Percentiles rank a stretch among this genome's conserved stretches.
These are phyloP conservation scores for Epichloe aotearoae DNA, from an alignment of 2,329 filamentous ascomycete species.

Conservation along the genomic window DNA sequence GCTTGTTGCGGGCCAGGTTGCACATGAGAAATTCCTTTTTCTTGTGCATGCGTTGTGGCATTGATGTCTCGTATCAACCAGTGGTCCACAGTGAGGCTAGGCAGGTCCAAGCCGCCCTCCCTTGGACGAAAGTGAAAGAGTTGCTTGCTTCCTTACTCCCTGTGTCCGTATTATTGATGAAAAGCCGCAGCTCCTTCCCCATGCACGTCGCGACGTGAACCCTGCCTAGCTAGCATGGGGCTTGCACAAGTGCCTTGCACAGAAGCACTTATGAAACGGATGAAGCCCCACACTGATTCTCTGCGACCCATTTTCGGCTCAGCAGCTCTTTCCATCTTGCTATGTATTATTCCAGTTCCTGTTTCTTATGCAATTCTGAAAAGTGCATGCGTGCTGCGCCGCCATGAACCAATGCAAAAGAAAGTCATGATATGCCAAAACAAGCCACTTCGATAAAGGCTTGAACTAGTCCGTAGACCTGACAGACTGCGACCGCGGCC, in stretches of 20 bases:
- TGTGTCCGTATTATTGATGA: neutral
- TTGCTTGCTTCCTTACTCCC: neutral
- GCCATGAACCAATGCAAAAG: too few relatives aligned
- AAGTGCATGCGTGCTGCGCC: too few relatives aligned
- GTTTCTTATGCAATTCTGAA: too few relatives aligned
- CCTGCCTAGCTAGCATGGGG: neutral
- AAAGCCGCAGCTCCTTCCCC: neutral
- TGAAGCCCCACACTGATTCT: neutral
- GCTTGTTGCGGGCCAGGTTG: neutral
- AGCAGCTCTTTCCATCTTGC: neutral
- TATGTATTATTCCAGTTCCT: neutral
- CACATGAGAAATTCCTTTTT: slow-evolving; percentile 1
- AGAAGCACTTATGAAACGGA: neutral
- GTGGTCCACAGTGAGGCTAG: neutral
- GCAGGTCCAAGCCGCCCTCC: neutral
- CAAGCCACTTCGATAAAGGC: too few relatives aligned
- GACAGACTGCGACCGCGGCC: too few relatives aligned
- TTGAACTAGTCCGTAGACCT: too few relatives aligned
- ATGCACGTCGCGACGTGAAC: slow-evolving; percentile 5
- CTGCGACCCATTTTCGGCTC: neutral
- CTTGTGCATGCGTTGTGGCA: neutral
- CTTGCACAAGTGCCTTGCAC: slow-evolving; percentile 1
- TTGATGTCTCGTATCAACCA: slow-evolving; percentile 1
- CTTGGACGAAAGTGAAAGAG: neutral
- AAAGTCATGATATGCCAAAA: too few relatives aligned